Base-by-base conservation (phyloP, 2,329 filamentous ascomycete genomes). In the Talaromyces islandicus region DNA sequence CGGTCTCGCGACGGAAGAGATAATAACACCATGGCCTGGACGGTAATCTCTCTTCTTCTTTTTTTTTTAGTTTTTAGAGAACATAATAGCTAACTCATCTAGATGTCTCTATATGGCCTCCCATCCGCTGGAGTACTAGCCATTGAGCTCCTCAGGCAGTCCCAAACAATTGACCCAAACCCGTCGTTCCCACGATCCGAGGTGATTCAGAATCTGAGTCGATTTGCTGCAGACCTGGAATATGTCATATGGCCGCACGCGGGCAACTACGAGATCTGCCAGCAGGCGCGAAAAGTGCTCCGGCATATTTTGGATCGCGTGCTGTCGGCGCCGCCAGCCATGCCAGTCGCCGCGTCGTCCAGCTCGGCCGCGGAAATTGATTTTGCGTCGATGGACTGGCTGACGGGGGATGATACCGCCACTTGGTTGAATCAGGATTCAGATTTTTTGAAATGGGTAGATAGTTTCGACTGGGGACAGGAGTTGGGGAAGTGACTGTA, bases 41-140 rank as follows among this genome's bases (percentile, higher is more conserved):
- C 64, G 58, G 69, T 55, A 54, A 6, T 27, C 12, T 24, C 14
- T 48, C 14, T 43, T 43, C n/a, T 25, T 19, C 21, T 32, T 41
- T 35, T 19, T 38, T 19, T n/a, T 17, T 3, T 53, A 25, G n/a
- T n/a, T n/a, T 27, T 25, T 35, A 9, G n/a, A 25, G 12, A 43
- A 4, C 4, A 21, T 30, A 35, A 14, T 32, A 25, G 17, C 19
- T 48, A 29, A 46, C 24, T 12, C 30, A 14, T 2, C 10, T 52
- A 65, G 64, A 52, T 59, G 10, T 62, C 59, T 27, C 63, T 65
- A 35, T 65, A 64, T 41, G 69, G 68, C 46, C 57, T 71, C 10
- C 69, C 69, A 17, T 63, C 65, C 10, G 68, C 68, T 5, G 69
- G 68, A 3, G 65, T 69, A 27, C 62, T 71, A 7, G 69, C 66